Evolutionary conservation across 2,329 filamentous ascomycete species (phyloP).

Genomic region (Trichoderma gracile): DNA sequence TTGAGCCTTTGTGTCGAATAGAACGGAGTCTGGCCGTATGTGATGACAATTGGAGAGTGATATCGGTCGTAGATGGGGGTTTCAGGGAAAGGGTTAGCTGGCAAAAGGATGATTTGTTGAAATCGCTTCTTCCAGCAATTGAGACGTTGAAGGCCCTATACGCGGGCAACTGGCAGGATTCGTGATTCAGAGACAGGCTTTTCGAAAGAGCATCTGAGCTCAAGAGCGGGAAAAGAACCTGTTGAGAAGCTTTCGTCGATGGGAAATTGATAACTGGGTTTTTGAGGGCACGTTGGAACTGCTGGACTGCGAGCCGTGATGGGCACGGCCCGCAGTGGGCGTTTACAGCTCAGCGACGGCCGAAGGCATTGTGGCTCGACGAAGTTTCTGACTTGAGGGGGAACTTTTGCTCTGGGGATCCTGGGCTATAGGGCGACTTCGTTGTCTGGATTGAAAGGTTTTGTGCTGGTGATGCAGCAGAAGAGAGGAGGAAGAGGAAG

Average conservation of each 20-base stretch:
- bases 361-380: slow-evolving; percentile 72
- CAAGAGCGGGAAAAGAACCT: slow-evolving; percentile 52
- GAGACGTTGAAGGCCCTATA: slow-evolving; percentile 32
- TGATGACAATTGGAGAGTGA: not conserved
- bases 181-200: slow-evolving; percentile 44
- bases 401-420: slow-evolving; percentile 38
- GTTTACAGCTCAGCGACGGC: slow-evolving; percentile 91
- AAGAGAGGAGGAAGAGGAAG: slow-evolving; percentile 25
- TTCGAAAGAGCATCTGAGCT: slow-evolving; percentile 38
- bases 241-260: slow-evolving; percentile 68
- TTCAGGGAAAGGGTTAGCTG: not conserved
- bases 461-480: slow-evolving; percentile 36
- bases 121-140: slow-evolving; percentile 22
- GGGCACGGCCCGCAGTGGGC: slow-evolving; percentile 70
- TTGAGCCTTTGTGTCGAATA: not conserved
- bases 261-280: slow-evolving; percentile 34
- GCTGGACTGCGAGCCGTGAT: slow-evolving; percentile 74
- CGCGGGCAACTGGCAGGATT: slow-evolving; percentile 36
- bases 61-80: not conserved
- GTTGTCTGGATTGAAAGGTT: slow-evolving; percentile 56
- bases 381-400: slow-evolving; percentile 56
- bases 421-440: slow-evolving; percentile 55
- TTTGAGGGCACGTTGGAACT: slow-evolving; percentile 75
- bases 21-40: not conserved
- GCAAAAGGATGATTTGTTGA: slow-evolving; percentile 3